phyloP scores from a whole-genome alignment of 192 early-diverging fungal genomes.

The Backusella mclennaniae region DNA sequence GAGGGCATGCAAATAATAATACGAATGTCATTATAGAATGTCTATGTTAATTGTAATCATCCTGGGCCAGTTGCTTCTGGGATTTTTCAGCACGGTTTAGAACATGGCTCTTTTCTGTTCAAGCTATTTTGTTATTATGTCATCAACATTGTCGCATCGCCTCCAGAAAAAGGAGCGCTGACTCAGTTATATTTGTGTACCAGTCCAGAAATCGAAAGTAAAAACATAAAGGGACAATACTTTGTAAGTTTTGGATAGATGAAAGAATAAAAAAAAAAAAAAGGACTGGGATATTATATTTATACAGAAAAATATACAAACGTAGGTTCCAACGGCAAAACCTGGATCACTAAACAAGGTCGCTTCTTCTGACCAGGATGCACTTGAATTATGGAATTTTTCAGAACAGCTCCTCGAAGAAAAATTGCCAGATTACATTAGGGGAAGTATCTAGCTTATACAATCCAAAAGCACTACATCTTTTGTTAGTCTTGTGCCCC shows the following conservation, averaged over 20 bases:
- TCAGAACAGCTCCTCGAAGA: slow-evolving; percentile 23
- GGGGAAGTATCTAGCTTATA: slow-evolving; percentile 3
- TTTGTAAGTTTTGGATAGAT: slow-evolving; percentile 17
- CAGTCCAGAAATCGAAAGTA: slow-evolving; percentile 50
- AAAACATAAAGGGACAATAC: slow-evolving; percentile 36
- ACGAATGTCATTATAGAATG: too few species aligned
- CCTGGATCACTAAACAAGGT: neutral
- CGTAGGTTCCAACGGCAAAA: slow-evolving; percentile 13
- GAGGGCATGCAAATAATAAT: too few species aligned
- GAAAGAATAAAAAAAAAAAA: neutral
- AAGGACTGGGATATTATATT: neutral
- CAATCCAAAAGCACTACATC: too few species aligned
- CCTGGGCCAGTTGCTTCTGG: too few species aligned
- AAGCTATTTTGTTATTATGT: too few species aligned
- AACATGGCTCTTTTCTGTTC: too few species aligned
- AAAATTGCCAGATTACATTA: slow-evolving; percentile 26
- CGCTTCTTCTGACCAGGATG: neutral
- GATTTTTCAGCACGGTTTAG: too few species aligned
- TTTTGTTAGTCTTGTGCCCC: too few species aligned
- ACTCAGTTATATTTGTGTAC: slow-evolving; percentile 47
- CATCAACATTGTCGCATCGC: too few species aligned
- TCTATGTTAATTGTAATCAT: too few species aligned
- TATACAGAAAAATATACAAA: neutral
- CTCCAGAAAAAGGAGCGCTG: slow-evolving; percentile 31
- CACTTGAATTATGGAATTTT: slow-evolving; percentile 23